Evolutionary conservation across 805 yeast genomes (phyloP), one percentile per base, ranked within the genome.

Genomic region (Jamesozyma piceae): DNA sequence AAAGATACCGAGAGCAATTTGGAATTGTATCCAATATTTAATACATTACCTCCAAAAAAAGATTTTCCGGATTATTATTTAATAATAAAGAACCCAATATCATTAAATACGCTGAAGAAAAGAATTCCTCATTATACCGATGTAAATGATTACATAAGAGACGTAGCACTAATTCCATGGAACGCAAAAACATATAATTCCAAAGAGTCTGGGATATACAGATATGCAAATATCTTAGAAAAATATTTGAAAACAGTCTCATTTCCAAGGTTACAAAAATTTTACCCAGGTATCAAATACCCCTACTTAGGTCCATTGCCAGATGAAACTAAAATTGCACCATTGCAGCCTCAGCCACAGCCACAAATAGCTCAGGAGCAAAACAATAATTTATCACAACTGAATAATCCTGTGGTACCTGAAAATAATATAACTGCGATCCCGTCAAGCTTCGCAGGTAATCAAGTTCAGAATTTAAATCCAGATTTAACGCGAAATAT

Each of bases 101-200:
- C 95, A 5, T 73, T 89, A 49, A 78, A 80, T 51, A 78, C 82
- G 48, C 74, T 89, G 44, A 78, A 74, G 44, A 73, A 78, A 49
- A 71, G 75, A 45, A 63, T 84, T 29, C 75, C 76, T 45, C 63
- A 62, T 39, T 89, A 88, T 64, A 59, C 65, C 4, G 68, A 68
- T 37, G 76, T 85, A 1, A 82, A 79, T 51, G 80, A 77, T 36
- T 88, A 86, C 60, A 65, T 89, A 30, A 73, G 68, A 44, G 96
- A 89, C 60, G 58, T 89, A 45, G 86, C 82, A 0, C 94, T 85
- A 60, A 82, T 90, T 41, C 75, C 86, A 1, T 86, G 95, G 88
- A 90, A 90, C 57, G 96, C 97, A 2, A 75, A 85, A 46, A 75
- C 80, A 37, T 90, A 81, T 63, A 90, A 90, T 62, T 78, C 78